Evolutionary conservation across 257 asterid genomes (phyloP).

Genomic region (Vinca minor): DNA sequence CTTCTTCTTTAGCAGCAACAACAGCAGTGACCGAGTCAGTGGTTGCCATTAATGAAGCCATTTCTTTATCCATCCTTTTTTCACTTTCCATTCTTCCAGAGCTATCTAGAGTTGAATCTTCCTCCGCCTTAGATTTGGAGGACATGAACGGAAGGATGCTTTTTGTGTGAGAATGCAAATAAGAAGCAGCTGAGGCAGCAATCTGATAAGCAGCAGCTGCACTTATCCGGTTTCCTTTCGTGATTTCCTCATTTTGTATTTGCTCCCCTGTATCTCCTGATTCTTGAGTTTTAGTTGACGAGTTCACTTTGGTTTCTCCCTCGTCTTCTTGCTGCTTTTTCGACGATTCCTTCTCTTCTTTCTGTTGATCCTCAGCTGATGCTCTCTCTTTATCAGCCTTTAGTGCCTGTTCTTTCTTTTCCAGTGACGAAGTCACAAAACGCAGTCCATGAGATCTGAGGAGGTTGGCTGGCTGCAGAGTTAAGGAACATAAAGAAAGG

Average conservation of each 20-base stretch:
- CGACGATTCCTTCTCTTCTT: conserved; percentile 18
- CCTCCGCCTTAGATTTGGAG: conserved; percentile 26
- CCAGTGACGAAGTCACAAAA: conserved; percentile 71
- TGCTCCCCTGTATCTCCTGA: conserved; percentile 20
- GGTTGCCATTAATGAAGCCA: conserved; percentile 73
- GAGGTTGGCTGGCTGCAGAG: conserved; percentile 59
- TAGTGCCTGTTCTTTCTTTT: conserved; percentile 60
- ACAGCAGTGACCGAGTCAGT: conserved; percentile 87
- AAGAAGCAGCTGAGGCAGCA: conserved; percentile 95
- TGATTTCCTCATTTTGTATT: conserved; percentile 17
- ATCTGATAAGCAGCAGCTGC: conserved; percentile 69
- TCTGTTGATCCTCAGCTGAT: conserved; percentile 32
- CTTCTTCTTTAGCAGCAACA: conserved; percentile 97
- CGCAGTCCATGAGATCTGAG: conserved; percentile 46
- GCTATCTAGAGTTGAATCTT: conserved; percentile 18
- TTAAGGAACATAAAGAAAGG: background rate
- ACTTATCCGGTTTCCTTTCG: conserved; percentile 31
- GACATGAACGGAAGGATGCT: conserved; percentile 58
- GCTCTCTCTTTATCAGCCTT: conserved; percentile 47
- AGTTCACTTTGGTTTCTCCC: conserved; percentile 23
- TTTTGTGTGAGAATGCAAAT: conserved; percentile 71
- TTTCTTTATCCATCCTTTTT: conserved; percentile 35
- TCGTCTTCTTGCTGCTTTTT: background rate
- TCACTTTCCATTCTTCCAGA: conserved; percentile 12
- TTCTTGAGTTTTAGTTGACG: conserved; percentile 19